phyloP scores from a whole-genome alignment of 1,284 basidiomycete species.

The Ustilago esculenta region DNA sequence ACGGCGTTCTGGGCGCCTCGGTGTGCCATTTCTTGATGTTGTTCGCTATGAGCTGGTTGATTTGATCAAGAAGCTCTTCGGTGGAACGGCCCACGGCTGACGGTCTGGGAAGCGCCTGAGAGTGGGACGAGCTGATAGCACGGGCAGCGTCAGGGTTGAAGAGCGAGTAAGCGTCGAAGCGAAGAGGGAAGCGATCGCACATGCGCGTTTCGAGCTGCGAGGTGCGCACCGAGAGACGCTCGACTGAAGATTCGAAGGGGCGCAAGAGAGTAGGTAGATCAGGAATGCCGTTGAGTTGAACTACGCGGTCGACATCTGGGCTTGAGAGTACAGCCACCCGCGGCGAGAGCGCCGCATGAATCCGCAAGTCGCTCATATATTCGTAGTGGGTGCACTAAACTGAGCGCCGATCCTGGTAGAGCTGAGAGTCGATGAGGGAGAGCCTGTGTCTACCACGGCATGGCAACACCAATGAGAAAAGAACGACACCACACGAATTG shows the following conservation, averaged over 20 bases:
- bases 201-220: slow-evolving; percentile 58
- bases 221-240: slow-evolving; percentile 56
- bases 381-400: background rate
- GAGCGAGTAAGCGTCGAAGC: slow-evolving; percentile 53
- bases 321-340: slow-evolving; percentile 59
- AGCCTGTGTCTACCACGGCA: background rate
- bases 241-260: slow-evolving; percentile 55
- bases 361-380: slow-evolving; percentile 38
- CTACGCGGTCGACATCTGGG: slow-evolving; percentile 51
- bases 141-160: slow-evolving; percentile 38
- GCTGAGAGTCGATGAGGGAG: too few relatives aligned
- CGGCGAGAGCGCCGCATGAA: slow-evolving; percentile 59
- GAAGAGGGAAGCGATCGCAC: slow-evolving; percentile 55
- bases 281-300: slow-evolving; percentile 45
- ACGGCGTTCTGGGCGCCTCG: slow-evolving; percentile 4
- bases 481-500: too few relatives aligned
- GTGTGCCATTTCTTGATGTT: slow-evolving; percentile 52
- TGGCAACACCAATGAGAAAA: too few relatives aligned
- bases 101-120: slow-evolving; percentile 12
- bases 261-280: slow-evolving; percentile 57
- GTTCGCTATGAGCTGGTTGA: slow-evolving; percentile 47
- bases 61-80: slow-evolving; percentile 43
- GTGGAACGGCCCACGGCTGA: slow-evolving; percentile 14
- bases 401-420: background rate
- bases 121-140: slow-evolving; percentile 6